phyloP scores from a whole-genome alignment of 345 rosid species.

The Rhodamnia rubescens region DNA sequence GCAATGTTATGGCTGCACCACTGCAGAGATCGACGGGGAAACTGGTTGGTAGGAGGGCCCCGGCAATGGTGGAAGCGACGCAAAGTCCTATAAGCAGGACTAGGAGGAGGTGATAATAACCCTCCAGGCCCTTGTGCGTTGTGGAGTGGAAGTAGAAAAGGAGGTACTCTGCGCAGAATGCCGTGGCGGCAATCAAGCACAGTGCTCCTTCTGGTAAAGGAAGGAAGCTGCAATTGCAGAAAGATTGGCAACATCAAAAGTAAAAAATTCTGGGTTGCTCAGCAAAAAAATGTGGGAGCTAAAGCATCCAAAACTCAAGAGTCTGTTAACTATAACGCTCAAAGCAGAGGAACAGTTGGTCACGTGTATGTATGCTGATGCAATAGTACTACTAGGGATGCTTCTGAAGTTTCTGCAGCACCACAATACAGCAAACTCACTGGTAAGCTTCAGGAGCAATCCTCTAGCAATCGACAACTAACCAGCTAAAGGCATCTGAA shows the following conservation, averaged over 20 bases:
- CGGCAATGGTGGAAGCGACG: conserved; percentile 46
- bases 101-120: conserved; percentile 86
- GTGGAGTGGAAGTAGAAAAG: conserved; percentile 95
- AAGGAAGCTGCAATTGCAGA: conserved; percentile 28
- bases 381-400: background rate
- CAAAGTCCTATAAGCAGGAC: conserved; percentile 75
- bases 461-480: background rate
- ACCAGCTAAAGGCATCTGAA: background rate
- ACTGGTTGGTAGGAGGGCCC: conserved; percentile 69
- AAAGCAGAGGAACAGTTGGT: background rate
- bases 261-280: background rate
- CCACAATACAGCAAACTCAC: background rate
- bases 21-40: conserved; percentile 65
- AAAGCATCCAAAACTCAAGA: background rate
- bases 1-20: conserved; percentile 75
- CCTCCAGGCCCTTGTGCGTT: conserved; percentile 90
- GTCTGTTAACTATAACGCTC: background rate
- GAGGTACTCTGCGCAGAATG: conserved; percentile 74
- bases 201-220: conserved; percentile 73
- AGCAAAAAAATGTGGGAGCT: background rate
- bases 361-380: background rate
- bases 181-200: conserved; percentile 61
- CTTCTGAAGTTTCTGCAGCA: background rate
- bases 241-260: background rate
- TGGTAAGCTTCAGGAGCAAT: background rate